These are phyloP conservation scores for Russula sp. DNA, from an alignment of 768 basidiomycete genomes.

Conservation along the genomic window DNA sequence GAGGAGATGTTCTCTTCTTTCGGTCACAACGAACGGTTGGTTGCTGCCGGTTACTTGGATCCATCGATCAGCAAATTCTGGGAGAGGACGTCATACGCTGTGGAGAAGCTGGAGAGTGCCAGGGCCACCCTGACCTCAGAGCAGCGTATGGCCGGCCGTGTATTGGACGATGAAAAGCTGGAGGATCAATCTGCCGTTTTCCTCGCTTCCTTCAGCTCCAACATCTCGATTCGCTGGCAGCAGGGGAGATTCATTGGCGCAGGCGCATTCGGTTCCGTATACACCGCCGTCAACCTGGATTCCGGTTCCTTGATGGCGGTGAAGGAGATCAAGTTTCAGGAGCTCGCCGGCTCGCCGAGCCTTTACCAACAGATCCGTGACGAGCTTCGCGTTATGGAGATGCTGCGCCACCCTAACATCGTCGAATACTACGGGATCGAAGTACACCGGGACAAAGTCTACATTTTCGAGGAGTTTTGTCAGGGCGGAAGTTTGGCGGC, in stretches of 20 bases:
- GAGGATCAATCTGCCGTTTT: slow-evolving; percentile 93
- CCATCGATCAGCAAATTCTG: slow-evolving; percentile 67
- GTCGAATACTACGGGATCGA: slow-evolving; percentile 99
- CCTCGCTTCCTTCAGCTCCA: slow-evolving; percentile 92
- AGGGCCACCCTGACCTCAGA: slow-evolving; percentile 58
- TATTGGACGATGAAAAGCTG: slow-evolving; percentile 86
- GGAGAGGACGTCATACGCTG: slow-evolving; percentile 58
- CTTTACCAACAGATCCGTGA: slow-evolving; percentile 91
- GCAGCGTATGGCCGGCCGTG: slow-evolving; percentile 79
- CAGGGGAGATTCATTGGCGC: slow-evolving; percentile 97
- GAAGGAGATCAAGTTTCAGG: slow-evolving; percentile 97
- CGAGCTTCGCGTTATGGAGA: slow-evolving; percentile 96
- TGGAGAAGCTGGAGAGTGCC: slow-evolving; percentile 59
- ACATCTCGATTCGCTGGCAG: slow-evolving; percentile 96
- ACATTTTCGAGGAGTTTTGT: slow-evolving; percentile 98
- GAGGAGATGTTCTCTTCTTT: slow-evolving; percentile 39
- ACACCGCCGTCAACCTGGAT: slow-evolving; percentile 94
- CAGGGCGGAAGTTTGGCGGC: slow-evolving; percentile 90
- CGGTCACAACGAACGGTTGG: slow-evolving; percentile 31
- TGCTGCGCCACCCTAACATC: slow-evolving; percentile 95
- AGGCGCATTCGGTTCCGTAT: slow-evolving; percentile 99
- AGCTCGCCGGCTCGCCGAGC: slow-evolving; percentile 80
- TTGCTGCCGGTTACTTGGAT: slow-evolving; percentile 45
- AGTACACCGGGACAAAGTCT: slow-evolving; percentile 97
- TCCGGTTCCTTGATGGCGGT: slow-evolving; percentile 97